phyloP scores from a whole-genome alignment of 1,284 basidiomycete genomes.

The Ceratobasidium papillatum region DNA sequence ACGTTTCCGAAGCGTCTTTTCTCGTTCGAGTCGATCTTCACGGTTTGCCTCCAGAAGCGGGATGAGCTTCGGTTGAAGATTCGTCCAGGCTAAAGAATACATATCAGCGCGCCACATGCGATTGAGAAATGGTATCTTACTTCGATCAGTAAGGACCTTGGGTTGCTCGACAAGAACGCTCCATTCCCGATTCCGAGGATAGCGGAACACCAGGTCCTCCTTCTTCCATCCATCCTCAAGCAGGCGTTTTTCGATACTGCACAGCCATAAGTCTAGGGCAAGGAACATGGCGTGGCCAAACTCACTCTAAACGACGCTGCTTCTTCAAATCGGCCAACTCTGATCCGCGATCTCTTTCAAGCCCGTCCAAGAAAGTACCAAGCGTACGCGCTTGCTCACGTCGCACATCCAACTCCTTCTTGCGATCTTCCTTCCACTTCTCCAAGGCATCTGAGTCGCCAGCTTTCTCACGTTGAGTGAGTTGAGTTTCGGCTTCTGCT shows the following conservation, averaged over 20 bases:
- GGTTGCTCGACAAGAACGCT: conserved; percentile 28
- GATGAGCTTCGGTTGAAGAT: conserved; percentile 36
- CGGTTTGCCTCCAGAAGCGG: conserved; percentile 34
- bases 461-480: background rate
- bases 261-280: background rate
- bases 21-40: conserved; percentile 14
- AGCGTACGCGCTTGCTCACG: background rate
- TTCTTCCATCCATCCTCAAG: conserved; percentile 40
- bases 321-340: background rate
- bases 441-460: background rate
- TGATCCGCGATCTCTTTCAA: conserved; percentile 6
- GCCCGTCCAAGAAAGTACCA: background rate
- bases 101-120: background rate
- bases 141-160: conserved; percentile 34
- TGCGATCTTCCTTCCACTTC: background rate
- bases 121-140: background rate
- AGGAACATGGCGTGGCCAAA: background rate
- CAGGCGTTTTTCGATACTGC: conserved; percentile 23
- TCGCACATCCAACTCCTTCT: background rate
- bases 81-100: conserved; percentile 22
- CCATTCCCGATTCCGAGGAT: conserved; percentile 11
- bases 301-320: conserved; percentile 8
- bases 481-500: background rate
- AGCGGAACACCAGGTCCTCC: conserved; percentile 25
- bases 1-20: conserved; percentile 5